phyloP scores from a whole-genome alignment of 2,329 filamentous ascomycete species.

The Fusarium staphyleae region DNA sequence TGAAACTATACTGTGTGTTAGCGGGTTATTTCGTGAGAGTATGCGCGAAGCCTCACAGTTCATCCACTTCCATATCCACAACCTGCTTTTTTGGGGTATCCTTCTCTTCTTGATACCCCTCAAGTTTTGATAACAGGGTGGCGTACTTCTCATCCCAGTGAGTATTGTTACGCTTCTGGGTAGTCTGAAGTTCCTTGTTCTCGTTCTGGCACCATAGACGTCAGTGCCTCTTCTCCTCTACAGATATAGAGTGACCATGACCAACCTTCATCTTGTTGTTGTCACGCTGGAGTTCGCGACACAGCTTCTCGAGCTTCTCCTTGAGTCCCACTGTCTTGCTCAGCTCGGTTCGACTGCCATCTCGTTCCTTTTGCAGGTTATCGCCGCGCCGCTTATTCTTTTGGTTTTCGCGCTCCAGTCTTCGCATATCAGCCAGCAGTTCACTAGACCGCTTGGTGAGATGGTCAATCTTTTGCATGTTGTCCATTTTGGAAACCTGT shows the following conservation, averaged over 20 bases:
- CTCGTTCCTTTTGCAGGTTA: conserved; percentile 94
- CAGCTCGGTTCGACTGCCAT: conserved; percentile 84
- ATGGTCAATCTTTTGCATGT: conserved; percentile 88
- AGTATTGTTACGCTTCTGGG: conserved; percentile 80
- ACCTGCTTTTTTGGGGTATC: conserved; percentile 82
- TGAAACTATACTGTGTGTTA: conserved; percentile 65
- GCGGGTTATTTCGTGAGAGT: background rate
- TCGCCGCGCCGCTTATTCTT: conserved; percentile 97
- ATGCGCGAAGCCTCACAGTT: conserved; percentile 67
- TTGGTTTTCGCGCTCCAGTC: conserved; percentile 88
- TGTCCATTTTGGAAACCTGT: conserved; percentile 89
- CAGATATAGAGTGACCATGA: conserved; percentile 3
- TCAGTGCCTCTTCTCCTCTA: conserved; percentile 33
- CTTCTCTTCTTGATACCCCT: conserved; percentile 87
- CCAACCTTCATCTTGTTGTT: conserved; percentile 97
- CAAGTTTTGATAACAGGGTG: conserved; percentile 80
- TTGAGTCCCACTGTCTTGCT: conserved; percentile 91
- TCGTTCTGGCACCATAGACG: conserved; percentile 68
- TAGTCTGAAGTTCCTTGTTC: conserved; percentile 89
- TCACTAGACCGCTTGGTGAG: conserved; percentile 92
- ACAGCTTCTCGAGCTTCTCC: conserved; percentile 96
- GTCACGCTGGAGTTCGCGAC: conserved; percentile 91
- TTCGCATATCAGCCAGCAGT: conserved; percentile 92
- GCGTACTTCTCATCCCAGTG: conserved; percentile 88
- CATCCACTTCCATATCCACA: conserved; percentile 86